Conservation (phyloP, 257 asterid genomes). For the Solanum okadae region DNA sequence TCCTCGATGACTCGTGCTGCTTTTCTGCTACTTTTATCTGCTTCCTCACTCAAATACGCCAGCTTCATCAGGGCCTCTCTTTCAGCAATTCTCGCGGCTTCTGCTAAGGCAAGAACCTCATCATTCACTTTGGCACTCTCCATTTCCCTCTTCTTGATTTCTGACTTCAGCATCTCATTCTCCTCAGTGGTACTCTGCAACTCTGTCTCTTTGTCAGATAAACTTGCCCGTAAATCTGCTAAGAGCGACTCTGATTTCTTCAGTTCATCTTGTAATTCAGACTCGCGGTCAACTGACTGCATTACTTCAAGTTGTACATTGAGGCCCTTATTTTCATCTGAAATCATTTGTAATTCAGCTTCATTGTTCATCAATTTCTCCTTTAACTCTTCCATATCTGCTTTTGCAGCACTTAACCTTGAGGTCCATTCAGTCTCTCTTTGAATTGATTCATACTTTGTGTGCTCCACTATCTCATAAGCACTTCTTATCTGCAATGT, state of each 20-base stretch:
- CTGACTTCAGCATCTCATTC: conserved; percentile 52
- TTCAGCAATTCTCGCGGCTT: conserved; percentile 47
- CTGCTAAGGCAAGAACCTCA: conserved; percentile 36
- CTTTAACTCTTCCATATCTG: conserved; percentile 41
- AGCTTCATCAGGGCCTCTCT: conserved; percentile 56
- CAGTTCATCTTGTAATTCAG: conserved; percentile 15
- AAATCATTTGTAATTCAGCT: conserved; percentile 10
- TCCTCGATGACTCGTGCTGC: conserved; percentile 38
- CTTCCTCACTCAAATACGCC: conserved; percentile 51
- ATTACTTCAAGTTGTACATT: conserved; percentile 6
- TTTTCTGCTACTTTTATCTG: conserved; percentile 47
- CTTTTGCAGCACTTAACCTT: conserved; percentile 24
- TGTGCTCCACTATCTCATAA: conserved; percentile 44
- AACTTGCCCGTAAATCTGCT: conserved; percentile 28
- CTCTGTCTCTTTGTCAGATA: conserved; percentile 38
- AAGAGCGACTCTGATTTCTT: conserved; percentile 24
- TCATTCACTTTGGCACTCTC: conserved; percentile 27
- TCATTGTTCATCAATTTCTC: conserved; percentile 29
- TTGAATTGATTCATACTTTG: conserved; percentile 28
- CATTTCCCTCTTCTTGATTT: conserved; percentile 32
- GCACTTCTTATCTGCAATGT: conserved; percentile 59
- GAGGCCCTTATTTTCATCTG: conserved; percentile 14
- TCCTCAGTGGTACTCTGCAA: conserved; percentile 35
- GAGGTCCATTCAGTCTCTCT: conserved; percentile 55
- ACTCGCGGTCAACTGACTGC: conserved; percentile 6